These are phyloP conservation scores for Mallotus japonicus DNA, from an alignment of 441 rosid species.

Conservation along the genomic window DNA sequence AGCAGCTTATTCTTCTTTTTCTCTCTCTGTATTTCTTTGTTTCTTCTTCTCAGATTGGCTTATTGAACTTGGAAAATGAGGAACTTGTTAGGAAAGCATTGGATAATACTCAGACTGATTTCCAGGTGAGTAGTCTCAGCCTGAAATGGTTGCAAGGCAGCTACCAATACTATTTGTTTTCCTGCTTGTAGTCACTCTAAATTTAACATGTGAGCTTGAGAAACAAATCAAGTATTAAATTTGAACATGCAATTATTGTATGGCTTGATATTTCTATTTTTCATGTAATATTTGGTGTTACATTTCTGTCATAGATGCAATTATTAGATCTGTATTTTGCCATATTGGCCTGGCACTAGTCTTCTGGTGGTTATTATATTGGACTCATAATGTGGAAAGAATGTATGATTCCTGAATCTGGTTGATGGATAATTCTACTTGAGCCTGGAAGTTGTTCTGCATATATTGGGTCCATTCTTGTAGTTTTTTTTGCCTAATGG, in stretches of 20 bases:
- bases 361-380: too few species aligned
- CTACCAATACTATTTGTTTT: neutral
- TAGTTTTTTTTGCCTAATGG: neutral
- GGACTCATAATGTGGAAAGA: too few species aligned
- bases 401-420: too few species aligned
- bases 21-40: conserved; percentile 24
- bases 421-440: too few species aligned
- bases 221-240: neutral
- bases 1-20: conserved; percentile 1
- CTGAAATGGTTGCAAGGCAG: conserved; percentile 10
- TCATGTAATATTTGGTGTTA: neutral
- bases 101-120: conserved; percentile 53
- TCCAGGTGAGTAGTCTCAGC: conserved; percentile 57
- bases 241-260: neutral
- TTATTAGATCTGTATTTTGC: too few species aligned
- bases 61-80: conserved; percentile 94
- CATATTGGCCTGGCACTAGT: too few species aligned
- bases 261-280: neutral
- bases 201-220: neutral
- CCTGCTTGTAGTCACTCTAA: neutral
- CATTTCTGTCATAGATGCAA: neutral
- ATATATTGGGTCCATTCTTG: neutral
- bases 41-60: conserved; percentile 57
- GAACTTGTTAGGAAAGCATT: conserved; percentile 65
- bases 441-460: too few species aligned